Conservation (phyloP, 1,284 basidiomycete genomes). For the Ganoderma boninense region DNA sequence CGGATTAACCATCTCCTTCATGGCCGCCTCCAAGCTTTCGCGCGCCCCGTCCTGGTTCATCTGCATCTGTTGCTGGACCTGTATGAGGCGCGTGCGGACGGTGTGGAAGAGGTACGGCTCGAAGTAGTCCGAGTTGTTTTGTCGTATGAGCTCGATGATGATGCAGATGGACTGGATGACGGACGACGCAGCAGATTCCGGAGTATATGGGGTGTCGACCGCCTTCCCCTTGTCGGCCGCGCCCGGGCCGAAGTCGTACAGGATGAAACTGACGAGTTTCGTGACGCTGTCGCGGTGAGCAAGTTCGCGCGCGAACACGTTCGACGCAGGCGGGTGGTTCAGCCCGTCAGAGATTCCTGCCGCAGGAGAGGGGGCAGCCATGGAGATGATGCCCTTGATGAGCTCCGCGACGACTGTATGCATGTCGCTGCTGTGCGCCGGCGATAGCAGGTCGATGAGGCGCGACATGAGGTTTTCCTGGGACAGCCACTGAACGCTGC, state of each 20-base stretch:
- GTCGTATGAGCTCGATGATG: slow-evolving; percentile 95
- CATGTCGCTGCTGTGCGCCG: slow-evolving; percentile 78
- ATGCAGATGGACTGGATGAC: slow-evolving; percentile 90
- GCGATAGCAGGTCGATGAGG: slow-evolving; percentile 87
- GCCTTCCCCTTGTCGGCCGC: slow-evolving; percentile 31
- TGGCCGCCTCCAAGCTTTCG: slow-evolving; percentile 78
- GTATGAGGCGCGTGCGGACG: slow-evolving; percentile 88
- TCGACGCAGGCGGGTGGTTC: slow-evolving; percentile 79
- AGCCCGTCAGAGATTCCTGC: slow-evolving; percentile 71
- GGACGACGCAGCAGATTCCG: slow-evolving; percentile 86
- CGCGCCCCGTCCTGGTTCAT: slow-evolving; percentile 66
- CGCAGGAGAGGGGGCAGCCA: slow-evolving; percentile 90
- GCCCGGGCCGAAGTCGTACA: slow-evolving; percentile 64
- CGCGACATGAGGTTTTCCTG: slow-evolving; percentile 85
- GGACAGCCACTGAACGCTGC: slow-evolving; percentile 81
- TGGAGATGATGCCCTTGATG: slow-evolving; percentile 94
- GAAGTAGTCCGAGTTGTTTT: slow-evolving; percentile 99
- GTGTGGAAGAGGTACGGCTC: slow-evolving; percentile 99
- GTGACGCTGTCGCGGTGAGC: slow-evolving; percentile 79
- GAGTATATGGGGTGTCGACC: slow-evolving; percentile 37
- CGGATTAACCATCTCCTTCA: slow-evolving; percentile 89
- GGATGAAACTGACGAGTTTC: slow-evolving; percentile 83
- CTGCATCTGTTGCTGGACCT: slow-evolving; percentile 72
- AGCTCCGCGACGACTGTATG: slow-evolving; percentile 93
- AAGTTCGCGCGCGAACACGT: slow-evolving; percentile 91